Conservation (phyloP, 78 protist genomes). For the Chrysochromulina parva region DNA sequence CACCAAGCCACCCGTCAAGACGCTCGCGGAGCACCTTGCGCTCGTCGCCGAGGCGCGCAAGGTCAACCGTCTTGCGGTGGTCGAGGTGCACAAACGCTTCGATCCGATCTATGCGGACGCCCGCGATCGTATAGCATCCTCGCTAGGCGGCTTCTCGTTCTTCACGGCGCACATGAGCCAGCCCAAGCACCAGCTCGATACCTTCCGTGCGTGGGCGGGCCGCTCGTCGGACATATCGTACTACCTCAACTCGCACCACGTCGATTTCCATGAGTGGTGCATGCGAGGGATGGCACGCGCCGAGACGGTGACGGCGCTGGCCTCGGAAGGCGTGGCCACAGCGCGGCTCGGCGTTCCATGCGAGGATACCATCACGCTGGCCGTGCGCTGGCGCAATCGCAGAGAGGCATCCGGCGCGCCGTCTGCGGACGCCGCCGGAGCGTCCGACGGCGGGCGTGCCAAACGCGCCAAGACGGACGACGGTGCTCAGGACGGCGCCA, state of each 20-base stretch:
- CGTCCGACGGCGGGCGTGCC: too few relatives aligned
- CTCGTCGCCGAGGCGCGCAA: not conserved
- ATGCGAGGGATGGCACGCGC: slow-evolving; percentile 36
- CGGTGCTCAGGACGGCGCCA: too few relatives aligned
- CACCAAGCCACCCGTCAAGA: slow-evolving; percentile 66
- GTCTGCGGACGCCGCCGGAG: too few relatives aligned
- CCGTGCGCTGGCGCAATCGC: slow-evolving; percentile 39
- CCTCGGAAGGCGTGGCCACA: slow-evolving; percentile 43
- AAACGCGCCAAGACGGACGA: too few relatives aligned
- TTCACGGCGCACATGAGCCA: slow-evolving; percentile 49
- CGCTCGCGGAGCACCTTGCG: slow-evolving; percentile 36
- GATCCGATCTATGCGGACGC: slow-evolving; percentile 62
- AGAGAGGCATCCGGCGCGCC: too few relatives aligned
- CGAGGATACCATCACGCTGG: slow-evolving; percentile 65
- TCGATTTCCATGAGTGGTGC: slow-evolving; percentile 58
- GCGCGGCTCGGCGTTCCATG: not conserved
- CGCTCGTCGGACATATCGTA: slow-evolving; percentile 51
- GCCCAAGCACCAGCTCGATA: slow-evolving; percentile 41
- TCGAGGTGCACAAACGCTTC: slow-evolving; percentile 62
- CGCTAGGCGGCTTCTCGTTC: slow-evolving; percentile 39
- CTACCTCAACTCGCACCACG: slow-evolving; percentile 66
- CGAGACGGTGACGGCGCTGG: slow-evolving; percentile 44
- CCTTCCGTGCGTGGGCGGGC: slow-evolving; percentile 57
- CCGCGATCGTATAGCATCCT: not conserved
- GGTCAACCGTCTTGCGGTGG: not conserved